phyloP scores from a whole-genome alignment of 164 flowering plant genomes.

The Piper longum region DNA sequence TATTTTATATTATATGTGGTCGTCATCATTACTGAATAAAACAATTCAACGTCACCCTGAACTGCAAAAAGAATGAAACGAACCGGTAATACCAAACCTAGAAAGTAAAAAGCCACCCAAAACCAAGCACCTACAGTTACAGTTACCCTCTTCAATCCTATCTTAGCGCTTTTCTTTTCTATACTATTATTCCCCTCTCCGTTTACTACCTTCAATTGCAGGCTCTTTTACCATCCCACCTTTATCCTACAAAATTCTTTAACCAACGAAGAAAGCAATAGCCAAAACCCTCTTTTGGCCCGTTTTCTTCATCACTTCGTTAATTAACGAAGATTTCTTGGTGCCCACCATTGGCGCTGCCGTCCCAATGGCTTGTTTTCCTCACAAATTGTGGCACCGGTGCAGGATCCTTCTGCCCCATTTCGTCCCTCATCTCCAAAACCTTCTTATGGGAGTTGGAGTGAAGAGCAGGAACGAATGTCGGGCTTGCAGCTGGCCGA shows the following conservation, averaged over 20 bases:
- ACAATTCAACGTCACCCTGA: background rate
- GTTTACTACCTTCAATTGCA: no score
- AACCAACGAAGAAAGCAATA: no score
- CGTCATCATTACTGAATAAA: no score
- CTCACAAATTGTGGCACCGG: constrained; percentile 6
- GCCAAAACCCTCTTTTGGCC: background rate
- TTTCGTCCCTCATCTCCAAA: constrained; percentile 59
- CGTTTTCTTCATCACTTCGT: constrained; percentile 1
- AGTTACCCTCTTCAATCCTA: background rate
- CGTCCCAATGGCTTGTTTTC: constrained; percentile 1
- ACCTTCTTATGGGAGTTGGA: constrained; percentile 93
- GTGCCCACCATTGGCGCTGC: background rate
- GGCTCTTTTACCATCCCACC: no score
- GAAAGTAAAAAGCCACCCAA: background rate
- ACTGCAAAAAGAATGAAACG: constrained; percentile 62
- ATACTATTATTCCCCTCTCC: background rate
- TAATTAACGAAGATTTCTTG: background rate
- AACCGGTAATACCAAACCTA: constrained; percentile 4
- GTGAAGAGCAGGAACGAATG: constrained; percentile 62
- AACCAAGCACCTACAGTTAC: background rate
- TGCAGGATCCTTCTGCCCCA: constrained; percentile 3
- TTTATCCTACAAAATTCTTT: no score
- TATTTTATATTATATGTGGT: no score
- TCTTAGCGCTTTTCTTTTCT: background rate
- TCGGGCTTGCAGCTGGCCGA: constrained; percentile 95